These are phyloP conservation scores for Tolypocladium pustulatum DNA, from an alignment of 2,329 filamentous ascomycete species.

Conservation along the genomic window DNA sequence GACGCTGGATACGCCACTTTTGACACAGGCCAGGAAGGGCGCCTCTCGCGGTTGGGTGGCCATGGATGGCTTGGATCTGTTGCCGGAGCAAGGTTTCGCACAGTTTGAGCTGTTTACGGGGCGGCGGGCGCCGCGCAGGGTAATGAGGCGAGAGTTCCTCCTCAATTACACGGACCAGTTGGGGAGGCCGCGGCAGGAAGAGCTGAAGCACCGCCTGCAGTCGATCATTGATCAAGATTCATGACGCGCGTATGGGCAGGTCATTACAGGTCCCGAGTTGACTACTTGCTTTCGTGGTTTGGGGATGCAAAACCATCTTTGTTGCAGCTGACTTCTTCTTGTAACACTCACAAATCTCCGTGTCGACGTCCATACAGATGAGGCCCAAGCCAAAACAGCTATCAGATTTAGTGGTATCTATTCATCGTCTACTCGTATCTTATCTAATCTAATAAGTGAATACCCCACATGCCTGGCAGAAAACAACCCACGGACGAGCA, in stretches of 20 bases:
- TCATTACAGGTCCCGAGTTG: conserved; percentile 1
- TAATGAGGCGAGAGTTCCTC: conserved; percentile 60
- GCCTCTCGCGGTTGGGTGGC: conserved; percentile 59
- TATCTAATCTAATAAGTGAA: not conserved
- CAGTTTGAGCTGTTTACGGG: conserved; percentile 77
- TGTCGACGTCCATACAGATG: too few species aligned
- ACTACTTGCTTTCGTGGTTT: not conserved
- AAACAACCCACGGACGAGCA: not conserved
- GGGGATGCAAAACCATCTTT: not conserved
- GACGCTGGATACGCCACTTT: conserved; percentile 59
- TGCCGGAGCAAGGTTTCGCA: conserved; percentile 71
- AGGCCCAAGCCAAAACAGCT: not conserved
- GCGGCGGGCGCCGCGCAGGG: conserved; percentile 34
- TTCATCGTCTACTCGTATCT: not conserved
- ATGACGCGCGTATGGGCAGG: not conserved
- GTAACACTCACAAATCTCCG: not conserved
- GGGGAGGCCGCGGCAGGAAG: conserved; percentile 26
- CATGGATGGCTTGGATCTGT: conserved; percentile 63
- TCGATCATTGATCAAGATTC: conserved; percentile 15
- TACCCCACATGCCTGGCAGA: too few species aligned
- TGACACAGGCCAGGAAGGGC: conserved; percentile 53
- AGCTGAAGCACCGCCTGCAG: conserved; percentile 22
- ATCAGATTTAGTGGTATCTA: not conserved
- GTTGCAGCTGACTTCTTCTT: not conserved
- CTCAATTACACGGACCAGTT: conserved; percentile 32